These are phyloP conservation scores for Pisolithus microcarpus DNA, from an alignment of 768 basidiomycete species.

Conservation along the genomic window DNA sequence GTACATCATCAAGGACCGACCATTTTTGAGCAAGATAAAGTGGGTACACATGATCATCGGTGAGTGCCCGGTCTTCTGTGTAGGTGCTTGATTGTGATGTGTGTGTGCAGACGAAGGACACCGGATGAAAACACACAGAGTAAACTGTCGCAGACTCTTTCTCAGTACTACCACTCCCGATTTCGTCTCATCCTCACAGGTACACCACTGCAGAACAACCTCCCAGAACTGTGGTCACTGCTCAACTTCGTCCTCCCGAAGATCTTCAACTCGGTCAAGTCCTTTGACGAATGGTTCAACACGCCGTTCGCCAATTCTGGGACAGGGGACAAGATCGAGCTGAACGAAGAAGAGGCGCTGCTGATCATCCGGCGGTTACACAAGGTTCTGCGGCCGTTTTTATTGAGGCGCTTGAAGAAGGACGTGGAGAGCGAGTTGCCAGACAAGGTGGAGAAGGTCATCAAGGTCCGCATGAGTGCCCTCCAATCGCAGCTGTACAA, in stretches of 20 bases:
- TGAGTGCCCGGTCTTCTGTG: slow-evolving; percentile 23
- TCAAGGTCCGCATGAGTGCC: slow-evolving; percentile 92
- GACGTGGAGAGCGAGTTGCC: slow-evolving; percentile 94
- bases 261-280: slow-evolving; percentile 98
- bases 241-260: slow-evolving; percentile 93
- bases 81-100: slow-evolving; percentile 1
- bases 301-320: slow-evolving; percentile 99
- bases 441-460: slow-evolving; percentile 96
- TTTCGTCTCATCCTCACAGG: slow-evolving; percentile 93
- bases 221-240: slow-evolving; percentile 91
- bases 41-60: slow-evolving; percentile 99
- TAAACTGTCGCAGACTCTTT: slow-evolving; percentile 85
- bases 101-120: slow-evolving; percentile 75
- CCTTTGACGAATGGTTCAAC: slow-evolving; percentile 99
- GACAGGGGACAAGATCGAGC: slow-evolving; percentile 93
- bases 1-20: slow-evolving; percentile 97
- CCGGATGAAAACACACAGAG: slow-evolving; percentile 95
- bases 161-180: slow-evolving; percentile 86
- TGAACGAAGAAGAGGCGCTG: slow-evolving; percentile 99
- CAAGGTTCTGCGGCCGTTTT: slow-evolving; percentile 92
- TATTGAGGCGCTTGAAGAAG: slow-evolving; percentile 88
- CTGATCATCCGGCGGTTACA: slow-evolving; percentile 95
- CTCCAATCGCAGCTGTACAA: slow-evolving; percentile 90
- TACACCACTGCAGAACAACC: slow-evolving; percentile 94
- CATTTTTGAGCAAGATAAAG: slow-evolving; percentile 79